Conservation (phyloP, 805 yeast species). For the Brettanomyces nanus region DNA sequence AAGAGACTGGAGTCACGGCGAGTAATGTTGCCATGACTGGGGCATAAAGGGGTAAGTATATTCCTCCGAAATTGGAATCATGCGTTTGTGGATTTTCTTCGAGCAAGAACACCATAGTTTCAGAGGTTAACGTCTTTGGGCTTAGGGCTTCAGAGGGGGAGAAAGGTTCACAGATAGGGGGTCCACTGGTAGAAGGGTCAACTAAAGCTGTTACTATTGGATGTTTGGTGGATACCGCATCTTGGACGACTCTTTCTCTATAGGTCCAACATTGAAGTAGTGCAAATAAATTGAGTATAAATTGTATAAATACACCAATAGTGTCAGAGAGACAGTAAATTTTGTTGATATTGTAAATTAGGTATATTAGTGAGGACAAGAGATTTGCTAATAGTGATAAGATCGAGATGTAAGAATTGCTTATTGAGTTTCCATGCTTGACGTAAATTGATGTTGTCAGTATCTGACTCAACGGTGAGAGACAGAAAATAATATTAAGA, state of each 20-base stretch:
- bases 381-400: neutral
- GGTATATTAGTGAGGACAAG: neutral
- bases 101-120: slow-evolving; percentile 1
- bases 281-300: neutral
- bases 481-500: neutral
- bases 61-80: too few species aligned
- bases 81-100: neutral
- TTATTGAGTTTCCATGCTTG: too few species aligned
- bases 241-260: too few species aligned
- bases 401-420: too few species aligned
- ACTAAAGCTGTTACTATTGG: too few species aligned
- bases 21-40: slow-evolving; percentile 26
- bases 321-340: neutral
- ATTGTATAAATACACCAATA: neutral
- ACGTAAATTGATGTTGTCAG: neutral
- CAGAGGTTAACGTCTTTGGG: slow-evolving; percentile 3
- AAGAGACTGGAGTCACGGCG: slow-evolving; percentile 22
- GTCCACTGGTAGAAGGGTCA: too few species aligned
- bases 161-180: too few species aligned
- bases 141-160: neutral
- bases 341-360: neutral
- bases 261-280: neutral
- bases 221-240: too few species aligned
- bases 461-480: neutral
- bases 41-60: slow-evolving; percentile 13